Evolutionary conservation across 106 monocot genomes (phyloP).

Genomic region (Allium cepa): DNA sequence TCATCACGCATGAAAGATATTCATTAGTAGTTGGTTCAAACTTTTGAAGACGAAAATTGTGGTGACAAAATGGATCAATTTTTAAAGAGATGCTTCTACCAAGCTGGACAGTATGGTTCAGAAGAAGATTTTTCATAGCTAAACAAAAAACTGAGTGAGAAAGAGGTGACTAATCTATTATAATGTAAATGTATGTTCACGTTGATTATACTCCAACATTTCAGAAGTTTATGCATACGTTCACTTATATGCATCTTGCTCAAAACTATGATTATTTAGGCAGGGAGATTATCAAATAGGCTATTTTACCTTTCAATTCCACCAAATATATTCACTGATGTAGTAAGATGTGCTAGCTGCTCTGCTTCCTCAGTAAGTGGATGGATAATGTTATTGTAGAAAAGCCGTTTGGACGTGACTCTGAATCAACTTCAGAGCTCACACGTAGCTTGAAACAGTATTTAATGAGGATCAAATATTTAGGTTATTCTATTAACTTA

Average conservation of each 20-base stretch:
- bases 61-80: too few species aligned
- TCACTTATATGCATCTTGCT: neutral
- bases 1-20: too few species aligned
- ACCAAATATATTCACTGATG: slow-evolving; percentile 78
- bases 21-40: too few species aligned
- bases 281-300: slow-evolving; percentile 47
- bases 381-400: slow-evolving; percentile 82
- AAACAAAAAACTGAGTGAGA: slow-evolving; percentile 50
- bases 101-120: too few species aligned
- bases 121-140: too few species aligned
- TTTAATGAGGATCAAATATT: too few species aligned
- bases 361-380: slow-evolving; percentile 55
- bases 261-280: slow-evolving; percentile 16
- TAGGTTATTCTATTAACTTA: too few species aligned
- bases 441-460: too few species aligned
- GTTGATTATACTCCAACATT: neutral
- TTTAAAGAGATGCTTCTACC: too few species aligned
- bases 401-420: too few species aligned
- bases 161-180: slow-evolving; percentile 42
- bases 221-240: neutral
- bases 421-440: too few species aligned
- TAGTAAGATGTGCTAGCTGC: slow-evolving; percentile 44
- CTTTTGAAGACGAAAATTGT: too few species aligned
- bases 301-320: slow-evolving; percentile 88
- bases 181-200: neutral